phyloP scores from a whole-genome alignment of 23 red algal species.

The Gracilaria gracilis region DNA sequence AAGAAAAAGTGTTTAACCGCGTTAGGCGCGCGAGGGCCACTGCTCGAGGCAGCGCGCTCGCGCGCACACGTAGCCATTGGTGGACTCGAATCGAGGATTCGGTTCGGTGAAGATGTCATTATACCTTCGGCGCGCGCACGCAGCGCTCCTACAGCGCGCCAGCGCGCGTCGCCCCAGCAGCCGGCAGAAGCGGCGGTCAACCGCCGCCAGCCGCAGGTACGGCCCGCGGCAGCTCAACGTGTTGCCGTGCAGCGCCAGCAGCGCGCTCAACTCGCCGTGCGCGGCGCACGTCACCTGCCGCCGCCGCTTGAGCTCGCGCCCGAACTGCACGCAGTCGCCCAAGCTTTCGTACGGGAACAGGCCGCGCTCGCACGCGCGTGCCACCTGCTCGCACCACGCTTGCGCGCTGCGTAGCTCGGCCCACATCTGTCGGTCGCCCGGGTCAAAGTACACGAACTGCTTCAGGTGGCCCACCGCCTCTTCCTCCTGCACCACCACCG shows the following conservation, averaged over 20 bases:
- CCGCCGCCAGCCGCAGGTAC: constrained; percentile 5
- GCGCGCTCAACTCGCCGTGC: constrained; percentile 19
- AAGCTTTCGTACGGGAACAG: neutral
- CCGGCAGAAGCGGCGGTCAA: constrained; percentile 14
- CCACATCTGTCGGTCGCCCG: neutral
- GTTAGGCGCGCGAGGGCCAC: neutral
- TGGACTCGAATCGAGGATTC: constrained; percentile 35
- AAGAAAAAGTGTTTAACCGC: no score
- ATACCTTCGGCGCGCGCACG: neutral
- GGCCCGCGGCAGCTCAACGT: constrained; percentile 16
- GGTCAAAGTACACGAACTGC: constrained; percentile 48
- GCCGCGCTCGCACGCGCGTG: neutral
- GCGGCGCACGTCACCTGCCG: constrained; percentile 19
- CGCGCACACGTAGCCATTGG: constrained; percentile 3
- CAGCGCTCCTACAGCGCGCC: neutral
- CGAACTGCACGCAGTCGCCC: neutral
- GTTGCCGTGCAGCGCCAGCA: constrained; percentile 40
- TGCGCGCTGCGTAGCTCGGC: neutral
- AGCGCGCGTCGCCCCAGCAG: neutral
- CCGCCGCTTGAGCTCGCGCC: neutral
- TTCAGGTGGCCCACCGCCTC: neutral
- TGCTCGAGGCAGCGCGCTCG: neutral
- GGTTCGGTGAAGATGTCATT: constrained; percentile 13
- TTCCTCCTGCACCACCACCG: constrained; percentile 21
- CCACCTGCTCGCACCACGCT: neutral